Conservation (phyloP, 441 rosid genomes). For the Omphalea diandra region DNA sequence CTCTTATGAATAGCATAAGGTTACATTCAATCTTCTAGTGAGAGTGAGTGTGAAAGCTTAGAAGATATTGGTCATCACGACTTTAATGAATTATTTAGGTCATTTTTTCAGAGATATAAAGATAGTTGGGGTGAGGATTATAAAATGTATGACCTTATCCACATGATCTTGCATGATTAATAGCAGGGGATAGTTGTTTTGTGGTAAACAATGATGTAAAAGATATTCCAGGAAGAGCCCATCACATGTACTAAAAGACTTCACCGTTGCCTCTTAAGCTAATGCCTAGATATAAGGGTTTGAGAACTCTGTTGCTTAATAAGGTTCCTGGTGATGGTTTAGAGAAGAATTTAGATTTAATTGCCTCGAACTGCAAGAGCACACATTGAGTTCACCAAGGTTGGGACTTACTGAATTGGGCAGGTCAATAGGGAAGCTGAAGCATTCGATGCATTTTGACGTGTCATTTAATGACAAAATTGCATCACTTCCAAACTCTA, state of each 20-base stretch:
- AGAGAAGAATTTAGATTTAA: too few relatives aligned
- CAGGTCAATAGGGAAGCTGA: too few relatives aligned
- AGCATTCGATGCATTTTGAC: too few relatives aligned
- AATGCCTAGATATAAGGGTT: not conserved
- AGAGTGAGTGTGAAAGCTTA: not conserved
- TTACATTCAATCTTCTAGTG: conserved; percentile 1
- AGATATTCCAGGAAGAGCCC: not conserved
- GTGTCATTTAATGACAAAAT: too few relatives aligned
- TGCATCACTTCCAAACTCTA: too few relatives aligned
- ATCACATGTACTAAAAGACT: not conserved
- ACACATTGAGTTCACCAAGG: too few relatives aligned
- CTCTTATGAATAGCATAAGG: too few relatives aligned
- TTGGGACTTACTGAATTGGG: too few relatives aligned
- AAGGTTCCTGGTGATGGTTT: not conserved
- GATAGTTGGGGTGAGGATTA: not conserved
- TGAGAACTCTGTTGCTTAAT: not conserved
- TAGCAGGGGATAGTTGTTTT: not conserved
- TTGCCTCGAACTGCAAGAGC: too few relatives aligned
- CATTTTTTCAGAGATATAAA: not conserved
- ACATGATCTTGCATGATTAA: conserved; percentile 28
- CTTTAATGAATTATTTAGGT: too few relatives aligned
- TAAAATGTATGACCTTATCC: conserved; percentile 34
- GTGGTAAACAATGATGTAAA: not conserved
- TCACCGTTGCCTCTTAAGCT: too few relatives aligned
- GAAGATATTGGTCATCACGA: not conserved